Evolutionary conservation across 1,284 basidiomycete genomes (phyloP), one percentile per base, ranked within the genome.

Genomic region (Papiliotrema fonsecae): DNA sequence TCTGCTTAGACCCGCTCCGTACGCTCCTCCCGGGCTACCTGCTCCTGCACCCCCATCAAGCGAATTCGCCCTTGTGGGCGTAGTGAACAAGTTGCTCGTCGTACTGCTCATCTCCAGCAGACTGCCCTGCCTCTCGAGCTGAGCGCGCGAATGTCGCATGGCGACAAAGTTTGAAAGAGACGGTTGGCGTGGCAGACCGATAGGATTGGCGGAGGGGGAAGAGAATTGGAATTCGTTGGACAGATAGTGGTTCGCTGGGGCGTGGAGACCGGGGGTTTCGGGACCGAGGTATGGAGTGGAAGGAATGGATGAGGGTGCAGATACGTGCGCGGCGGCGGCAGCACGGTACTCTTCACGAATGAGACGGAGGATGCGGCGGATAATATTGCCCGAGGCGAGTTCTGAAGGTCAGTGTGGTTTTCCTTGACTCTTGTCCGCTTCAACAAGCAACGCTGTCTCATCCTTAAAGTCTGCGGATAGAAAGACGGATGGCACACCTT

Each of bases 321-420:
- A 66, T 18, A 41, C 16, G 42, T 66, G 67, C 25, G 64, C 62
- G 13, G 56, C 58, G 11, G 54, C 56, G 18, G 61, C 58, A 6
- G 67, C 63, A 53, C 85, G 79, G 69, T 91, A 92, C 67, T 98
- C 94, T 74, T 98, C 94, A 42, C 90, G 81, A 54, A 97, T 85
- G 63, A 96, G 86, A 65, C 92, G 89, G 28, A 96, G 77, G 32
- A 97, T 84, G 60, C 91, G 86, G 30, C 92, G 82, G 39, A 94
- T 86, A 27, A 92, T 94, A 69, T 97, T 97, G 13, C 90, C 91
- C 35, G 96, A 86, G 37, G 90, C 87, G 63, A 93, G 86, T 69
- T 98, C 94, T 92, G 30, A 32, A 22, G 43, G 25, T 7, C n/a
- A n/a, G n/a, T n/a, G n/a, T n/a, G n/a, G n/a, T n/a, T n/a, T n/a